A percentile compares a stretch with the other conserved stretches of the same genome.
Conservation (phyloP, 2,329 filamentous ascomycete species). For the Mycocentrospora acerina region DNA sequence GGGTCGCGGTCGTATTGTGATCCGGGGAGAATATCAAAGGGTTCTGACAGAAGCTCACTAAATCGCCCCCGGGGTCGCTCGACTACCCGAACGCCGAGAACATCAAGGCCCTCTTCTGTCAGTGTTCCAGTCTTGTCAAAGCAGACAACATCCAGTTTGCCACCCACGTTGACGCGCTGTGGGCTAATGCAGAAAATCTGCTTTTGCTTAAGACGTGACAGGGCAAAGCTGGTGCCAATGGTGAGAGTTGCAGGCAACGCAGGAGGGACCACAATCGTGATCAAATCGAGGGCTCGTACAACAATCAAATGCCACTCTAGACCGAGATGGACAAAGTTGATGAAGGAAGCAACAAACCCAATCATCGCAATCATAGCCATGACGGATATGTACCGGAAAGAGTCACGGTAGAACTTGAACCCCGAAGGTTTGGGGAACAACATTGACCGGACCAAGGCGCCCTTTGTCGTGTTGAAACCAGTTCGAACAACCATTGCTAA, state of each 20-base stretch:
- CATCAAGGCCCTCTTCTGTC: constrained; percentile 93
- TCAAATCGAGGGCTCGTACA: constrained; percentile 87
- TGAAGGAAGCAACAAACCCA: constrained; percentile 85
- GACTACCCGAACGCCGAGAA: constrained; percentile 82
- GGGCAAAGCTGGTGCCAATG: constrained; percentile 94
- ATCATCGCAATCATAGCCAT: constrained; percentile 85
- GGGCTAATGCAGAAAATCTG: constrained; percentile 98
- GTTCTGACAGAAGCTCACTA: constrained; percentile 71
- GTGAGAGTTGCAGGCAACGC: constrained; percentile 92
- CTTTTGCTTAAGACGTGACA: constrained; percentile 81
- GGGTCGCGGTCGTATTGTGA: constrained; percentile 59
- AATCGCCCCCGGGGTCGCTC: constrained; percentile 66
- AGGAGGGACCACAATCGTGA: constrained; percentile 96
- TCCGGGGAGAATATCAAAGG: constrained; percentile 59
- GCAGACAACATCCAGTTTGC: constrained; percentile 93
- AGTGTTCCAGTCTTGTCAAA: constrained; percentile 99
- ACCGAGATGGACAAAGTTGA: constrained; percentile 86
- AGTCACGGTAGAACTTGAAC: constrained; percentile 98
- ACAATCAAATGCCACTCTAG: constrained; percentile 89
- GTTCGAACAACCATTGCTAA: constrained; percentile 90
- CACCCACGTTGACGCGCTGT: constrained; percentile 93
- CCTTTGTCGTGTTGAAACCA: constrained; percentile 97
- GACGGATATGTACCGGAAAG: constrained; percentile 95
- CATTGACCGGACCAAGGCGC: constrained; percentile 94
- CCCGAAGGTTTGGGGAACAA: constrained; percentile 97